Conservation (phyloP, 176 grass and related monocot genomes). For the Hyparrhenia diplandra region DNA sequence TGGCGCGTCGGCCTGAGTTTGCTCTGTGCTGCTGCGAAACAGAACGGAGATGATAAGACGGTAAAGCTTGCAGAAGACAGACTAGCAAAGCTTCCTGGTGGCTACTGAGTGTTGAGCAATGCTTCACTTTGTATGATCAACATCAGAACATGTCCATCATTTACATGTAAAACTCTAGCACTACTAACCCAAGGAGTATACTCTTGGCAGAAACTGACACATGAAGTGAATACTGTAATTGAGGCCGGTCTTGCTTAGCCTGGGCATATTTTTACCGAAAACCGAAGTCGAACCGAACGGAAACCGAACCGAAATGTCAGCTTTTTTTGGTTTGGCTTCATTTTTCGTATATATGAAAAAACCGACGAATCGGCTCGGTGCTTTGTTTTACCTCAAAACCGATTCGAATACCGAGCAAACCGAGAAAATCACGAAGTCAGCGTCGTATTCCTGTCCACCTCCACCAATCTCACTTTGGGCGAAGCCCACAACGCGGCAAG, state of each 20-base stretch:
- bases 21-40: conserved; percentile 35
- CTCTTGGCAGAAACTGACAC: neutral
- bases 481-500: no score
- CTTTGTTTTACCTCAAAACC: no score
- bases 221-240: conserved; percentile 15
- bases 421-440: no score
- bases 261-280: no score
- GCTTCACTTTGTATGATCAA: neutral
- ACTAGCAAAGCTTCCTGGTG: conserved; percentile 15
- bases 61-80: conserved; percentile 40
- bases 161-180: neutral
- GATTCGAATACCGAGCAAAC: no score
- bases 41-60: conserved; percentile 27
- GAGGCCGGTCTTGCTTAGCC: neutral
- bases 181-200: neutral
- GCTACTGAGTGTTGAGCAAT: conserved; percentile 8
- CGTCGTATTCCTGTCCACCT: no score
- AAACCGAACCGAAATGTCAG: no score
- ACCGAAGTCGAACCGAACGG: no score
- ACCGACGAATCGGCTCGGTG: no score
- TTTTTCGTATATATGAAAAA: no score
- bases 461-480: no score
- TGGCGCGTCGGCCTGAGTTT: conserved; percentile 35
- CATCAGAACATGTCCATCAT: neutral
- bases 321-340: no score